Evolutionary conservation across 129 eudicot species (phyloP).

Genomic region (Saposhnikovia divaricata): DNA sequence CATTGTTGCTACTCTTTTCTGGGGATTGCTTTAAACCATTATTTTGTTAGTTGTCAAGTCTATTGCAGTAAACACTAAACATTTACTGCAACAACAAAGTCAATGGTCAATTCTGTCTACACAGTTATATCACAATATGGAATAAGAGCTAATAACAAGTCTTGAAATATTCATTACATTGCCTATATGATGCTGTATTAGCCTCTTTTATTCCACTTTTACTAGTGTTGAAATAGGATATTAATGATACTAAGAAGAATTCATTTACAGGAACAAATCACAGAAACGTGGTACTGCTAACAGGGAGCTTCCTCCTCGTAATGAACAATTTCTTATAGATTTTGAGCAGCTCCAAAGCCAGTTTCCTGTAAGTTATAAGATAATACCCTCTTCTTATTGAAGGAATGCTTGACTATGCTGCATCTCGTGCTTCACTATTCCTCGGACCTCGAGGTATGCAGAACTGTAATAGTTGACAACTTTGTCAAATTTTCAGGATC

Average conservation of each 20-base stretch:
- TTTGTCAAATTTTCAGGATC: slow-evolving; percentile 46
- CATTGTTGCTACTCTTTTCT: neutral
- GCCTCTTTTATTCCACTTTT: neutral
- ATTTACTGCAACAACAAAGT: neutral
- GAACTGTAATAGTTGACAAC: slow-evolving; percentile 9
- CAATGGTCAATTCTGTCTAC: neutral
- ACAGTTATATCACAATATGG: neutral
- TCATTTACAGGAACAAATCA: slow-evolving; percentile 67
- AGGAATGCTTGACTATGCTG: neutral
- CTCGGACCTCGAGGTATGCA: neutral
- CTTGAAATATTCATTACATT: neutral
- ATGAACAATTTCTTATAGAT: slow-evolving; percentile 78
- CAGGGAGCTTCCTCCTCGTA: slow-evolving; percentile 82
- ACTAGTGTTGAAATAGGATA: neutral
- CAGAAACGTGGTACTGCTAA: slow-evolving; percentile 93
- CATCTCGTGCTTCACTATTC: neutral
- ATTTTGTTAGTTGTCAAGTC: neutral
- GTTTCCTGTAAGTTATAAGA: slow-evolving; percentile 51
- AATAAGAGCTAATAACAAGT: neutral
- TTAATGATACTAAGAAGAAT: slow-evolving; percentile 12
- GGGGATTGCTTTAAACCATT: neutral
- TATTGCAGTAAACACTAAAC: neutral
- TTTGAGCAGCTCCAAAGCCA: slow-evolving; percentile 81
- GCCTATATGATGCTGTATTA: neutral
- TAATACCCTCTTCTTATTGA: neutral